Evolutionary conservation across 768 basidiomycete species (phyloP), one percentile per base, ranked within the genome.

Genomic region (Russula sp.): DNA sequence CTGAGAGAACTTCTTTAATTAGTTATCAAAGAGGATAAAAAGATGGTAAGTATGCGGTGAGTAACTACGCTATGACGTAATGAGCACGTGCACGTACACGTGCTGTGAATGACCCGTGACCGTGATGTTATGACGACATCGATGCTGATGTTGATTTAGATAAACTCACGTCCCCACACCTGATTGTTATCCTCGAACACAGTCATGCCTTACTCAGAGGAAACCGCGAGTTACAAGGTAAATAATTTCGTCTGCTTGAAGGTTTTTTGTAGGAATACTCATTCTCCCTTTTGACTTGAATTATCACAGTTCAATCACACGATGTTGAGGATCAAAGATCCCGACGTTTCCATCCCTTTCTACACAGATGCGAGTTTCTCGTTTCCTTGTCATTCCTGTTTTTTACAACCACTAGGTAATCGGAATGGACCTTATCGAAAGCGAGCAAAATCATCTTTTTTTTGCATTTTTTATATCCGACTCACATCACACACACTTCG

Each of bases 261-360:
- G 11, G n/a, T 49, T 3, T 22, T 16, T 3, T 10, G 45, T n/a
- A 20, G 45, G 20, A 11, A 49, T 14, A 10, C 32, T 45, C n/a
- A 43, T 45, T 32, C 32, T 16, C 29, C 10, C 39, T 29, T n/a
- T n/a, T n/a, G 53, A 32, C 39, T 36, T n/a, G n/a, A 18, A 10
- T n/a, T 35, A 9, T 11, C 35, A 16, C 14, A 89, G 87, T 85
- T 88, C 75, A 90, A 92, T 71, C 90, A 93, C 73, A 90, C 88
- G 20, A 93, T 92, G 92, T 72, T 94, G 68, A 83, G 93, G 67
- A 79, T 96, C 71, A 94, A 87, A 77, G 92, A 96, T 71, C 87
- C 93, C 8, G 84, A 92, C 66, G 78, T 75, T 48, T 94, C 92
- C 18, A 71, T 96, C 63, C 76, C 79, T 22, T 98, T 93, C 74